Percentiles rank a stretch among this genome's conserved stretches.
phyloP scores from a whole-genome alignment of 2,329 filamentous ascomycete genomes.

The Xylaria multiplex region DNA sequence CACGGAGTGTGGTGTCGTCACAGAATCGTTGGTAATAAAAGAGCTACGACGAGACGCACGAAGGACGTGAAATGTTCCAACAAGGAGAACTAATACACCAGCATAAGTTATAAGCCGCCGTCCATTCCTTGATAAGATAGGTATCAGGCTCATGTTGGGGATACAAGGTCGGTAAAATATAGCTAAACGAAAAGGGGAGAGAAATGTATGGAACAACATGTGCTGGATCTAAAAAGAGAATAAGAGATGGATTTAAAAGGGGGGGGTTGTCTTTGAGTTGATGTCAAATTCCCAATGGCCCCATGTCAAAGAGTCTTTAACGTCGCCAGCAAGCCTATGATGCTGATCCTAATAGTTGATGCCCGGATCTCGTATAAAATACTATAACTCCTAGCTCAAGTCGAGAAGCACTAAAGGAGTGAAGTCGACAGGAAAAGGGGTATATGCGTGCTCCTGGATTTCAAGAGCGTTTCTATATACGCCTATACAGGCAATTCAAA shows the following conservation, averaged over 20 bases:
- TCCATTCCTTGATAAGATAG: constrained; percentile 6
- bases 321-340: constrained; percentile 17
- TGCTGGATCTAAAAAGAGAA: background rate
- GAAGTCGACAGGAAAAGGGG: background rate
- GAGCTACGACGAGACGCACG: constrained; percentile 1
- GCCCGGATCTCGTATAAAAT: constrained; percentile 2
- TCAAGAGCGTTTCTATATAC: background rate
- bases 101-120: constrained; percentile 19
- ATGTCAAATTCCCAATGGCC: constrained; percentile 8
- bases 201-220: background rate
- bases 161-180: background rate
- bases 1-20: background rate
- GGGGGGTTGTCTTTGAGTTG: constrained; percentile 9
- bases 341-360: constrained; percentile 24
- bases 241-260: background rate
- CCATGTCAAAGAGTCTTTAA: constrained; percentile 1
- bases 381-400: background rate
- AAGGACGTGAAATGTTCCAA: constrained; percentile 16
- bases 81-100: constrained; percentile 13
- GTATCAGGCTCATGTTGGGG: constrained; percentile 9
- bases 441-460: background rate
- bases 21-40: background rate
- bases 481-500: constrained; percentile 1
- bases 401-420: constrained; percentile 7
- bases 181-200: constrained; percentile 4